Base-by-base conservation (phyloP, 768 basidiomycete species). In the Panaeolus cyanescens region DNA sequence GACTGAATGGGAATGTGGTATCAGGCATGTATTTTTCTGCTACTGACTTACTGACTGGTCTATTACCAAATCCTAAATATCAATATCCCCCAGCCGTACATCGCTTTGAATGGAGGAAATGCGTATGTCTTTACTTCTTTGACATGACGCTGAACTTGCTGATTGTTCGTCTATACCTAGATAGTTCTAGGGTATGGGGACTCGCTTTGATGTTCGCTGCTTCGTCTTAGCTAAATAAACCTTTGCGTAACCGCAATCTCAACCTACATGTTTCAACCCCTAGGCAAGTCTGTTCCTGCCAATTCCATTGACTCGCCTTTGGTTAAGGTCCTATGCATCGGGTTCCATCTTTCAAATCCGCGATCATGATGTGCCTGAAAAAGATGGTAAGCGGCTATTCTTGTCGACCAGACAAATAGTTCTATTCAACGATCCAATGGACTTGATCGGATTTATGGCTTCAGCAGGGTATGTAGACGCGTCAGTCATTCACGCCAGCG, bases 1-100 rank as follows among this genome's bases (percentile, higher is more conserved):
- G 87, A 90, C 64, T 84, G 81, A 80, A 77, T 75, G 64, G 64
- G 89, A 12, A 74, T 83, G 58, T 79, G 75, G 77, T 84, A 85
- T 66, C 86, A 91, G 70, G 89, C 88, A 69, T 3, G 80, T 61
- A 34, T 22, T 25, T n/a, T n/a, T n/a, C 40, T 6, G 31, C 15
- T n/a, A n/a, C n/a, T n/a, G n/a, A n/a, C n/a, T n/a, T n/a, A n/a
- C n/a, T n/a, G n/a, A 22, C 30, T 19, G 15, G 19, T 15, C 32
- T 13, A 15, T 6, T 34, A 15, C 7, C 40, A 20, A 33, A 20
- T 19, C 12, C 59, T 59, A 12, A 30, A 33, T 9, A 22, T 15
- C 4, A 19, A 9, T 22, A 31, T 8, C 28, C 28, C 4, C 13
- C 25, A 91, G 89, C 88, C 90, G 2, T 91, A 88, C 62, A 75